Evolutionary conservation across 179 eudicot genomes (phyloP).

Genomic region (Silene vulgaris): DNA sequence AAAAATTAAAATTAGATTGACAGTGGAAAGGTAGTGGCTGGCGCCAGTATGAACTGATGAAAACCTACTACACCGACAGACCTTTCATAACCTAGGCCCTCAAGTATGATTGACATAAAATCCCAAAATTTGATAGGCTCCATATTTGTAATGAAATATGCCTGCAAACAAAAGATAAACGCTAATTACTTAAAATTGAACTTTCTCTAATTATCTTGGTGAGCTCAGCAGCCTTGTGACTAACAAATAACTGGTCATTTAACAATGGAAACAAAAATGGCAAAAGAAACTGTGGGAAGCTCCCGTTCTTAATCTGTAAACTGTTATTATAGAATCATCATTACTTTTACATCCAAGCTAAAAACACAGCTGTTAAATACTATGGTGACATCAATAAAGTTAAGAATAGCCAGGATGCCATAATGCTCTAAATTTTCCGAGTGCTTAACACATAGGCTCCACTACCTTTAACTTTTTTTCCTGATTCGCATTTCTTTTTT

Average conservation of each 20-base stretch:
- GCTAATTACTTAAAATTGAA: slow-evolving; percentile 4
- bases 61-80: slow-evolving; percentile 18
- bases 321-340: neutral
- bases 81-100: slow-evolving; percentile 97
- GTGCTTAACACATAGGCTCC: neutral
- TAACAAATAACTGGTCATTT: neutral
- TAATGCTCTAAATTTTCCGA: neutral
- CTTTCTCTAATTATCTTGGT: neutral
- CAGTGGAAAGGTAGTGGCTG: neutral
- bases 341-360: neutral
- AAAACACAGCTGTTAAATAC: neutral
- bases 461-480: neutral
- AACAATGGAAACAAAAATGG: neutral
- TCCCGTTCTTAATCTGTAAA: neutral
- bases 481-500: neutral
- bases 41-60: neutral
- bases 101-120: slow-evolving; percentile 81
- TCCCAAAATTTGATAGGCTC: slow-evolving; percentile 96
- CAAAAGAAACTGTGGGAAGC: neutral
- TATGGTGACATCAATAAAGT: neutral
- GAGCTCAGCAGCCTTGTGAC: neutral
- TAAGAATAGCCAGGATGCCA: neutral
- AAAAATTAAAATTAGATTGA: neutral
- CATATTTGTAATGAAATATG: slow-evolving; percentile 87
- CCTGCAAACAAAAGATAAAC: slow-evolving; percentile 44